A percentile compares a stretch with the other conserved stretches of the same genome.
Conservation (phyloP, 1,284 basidiomycete species). For the Xerocomus alliaceus region DNA sequence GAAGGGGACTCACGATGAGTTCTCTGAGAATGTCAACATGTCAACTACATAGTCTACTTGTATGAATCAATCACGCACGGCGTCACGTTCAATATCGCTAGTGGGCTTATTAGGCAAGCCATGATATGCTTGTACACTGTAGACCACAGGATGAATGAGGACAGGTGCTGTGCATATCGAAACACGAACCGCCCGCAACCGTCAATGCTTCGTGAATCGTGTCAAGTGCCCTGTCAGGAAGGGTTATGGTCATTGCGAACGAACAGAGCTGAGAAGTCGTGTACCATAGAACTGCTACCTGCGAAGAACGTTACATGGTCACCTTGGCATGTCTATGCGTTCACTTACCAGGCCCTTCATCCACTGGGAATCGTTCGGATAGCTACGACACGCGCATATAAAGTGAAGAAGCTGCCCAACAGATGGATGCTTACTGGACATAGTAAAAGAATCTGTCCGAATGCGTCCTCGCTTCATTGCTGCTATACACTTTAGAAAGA, state of each 20-base stretch:
- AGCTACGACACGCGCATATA: no score
- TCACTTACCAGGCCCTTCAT: background rate
- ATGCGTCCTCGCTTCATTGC: no score
- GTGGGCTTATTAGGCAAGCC: no score
- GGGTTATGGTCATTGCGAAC: background rate
- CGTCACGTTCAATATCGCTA: no score
- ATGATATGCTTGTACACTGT: no score
- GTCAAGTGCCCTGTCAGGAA: background rate
- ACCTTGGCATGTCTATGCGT: no score
- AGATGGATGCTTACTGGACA: background rate
- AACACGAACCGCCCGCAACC: conserved; percentile 6
- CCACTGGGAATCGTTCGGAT: background rate
- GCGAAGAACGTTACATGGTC: background rate
- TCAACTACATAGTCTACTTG: no score
- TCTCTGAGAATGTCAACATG: background rate
- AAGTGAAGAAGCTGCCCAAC: no score
- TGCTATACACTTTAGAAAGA: no score
- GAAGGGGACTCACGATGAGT: background rate
- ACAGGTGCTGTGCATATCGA: background rate
- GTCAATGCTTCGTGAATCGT: conserved; percentile 3
- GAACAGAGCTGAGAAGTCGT: background rate
- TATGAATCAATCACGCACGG: no score
- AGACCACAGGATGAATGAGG: no score
- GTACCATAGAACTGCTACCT: background rate
- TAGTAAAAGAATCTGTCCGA: background rate